phyloP scores from a whole-genome alignment of 2,329 filamentous ascomycete species.

The Venturia nashicola region DNA sequence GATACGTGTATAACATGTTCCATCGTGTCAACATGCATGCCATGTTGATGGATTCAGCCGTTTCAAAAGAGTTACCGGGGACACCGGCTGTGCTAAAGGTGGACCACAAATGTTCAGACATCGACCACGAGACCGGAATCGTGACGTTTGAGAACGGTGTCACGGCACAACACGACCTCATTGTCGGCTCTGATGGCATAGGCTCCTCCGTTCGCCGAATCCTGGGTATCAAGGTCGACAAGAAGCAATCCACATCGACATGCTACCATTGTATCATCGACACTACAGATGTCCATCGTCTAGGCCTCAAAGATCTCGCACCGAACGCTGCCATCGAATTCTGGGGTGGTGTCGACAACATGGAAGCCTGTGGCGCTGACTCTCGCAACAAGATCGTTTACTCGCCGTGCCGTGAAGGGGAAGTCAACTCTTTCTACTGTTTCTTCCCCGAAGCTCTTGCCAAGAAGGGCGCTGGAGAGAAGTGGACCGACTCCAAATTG shows the following conservation, averaged over 20 bases:
- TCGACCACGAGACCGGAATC: constrained; percentile 12
- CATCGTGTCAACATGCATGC: neutral
- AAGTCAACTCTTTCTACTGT: constrained; percentile 56
- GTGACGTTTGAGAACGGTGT: constrained; percentile 43
- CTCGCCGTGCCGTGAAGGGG: constrained; percentile 54
- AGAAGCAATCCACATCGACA: constrained; percentile 45
- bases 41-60: neutral
- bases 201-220: constrained; percentile 51
- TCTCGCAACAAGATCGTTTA: constrained; percentile 56
- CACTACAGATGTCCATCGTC: constrained; percentile 46
- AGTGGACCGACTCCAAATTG: constrained; percentile 46
- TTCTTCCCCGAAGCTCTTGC: constrained; percentile 45
- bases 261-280: constrained; percentile 54
- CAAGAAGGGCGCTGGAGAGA: constrained; percentile 47
- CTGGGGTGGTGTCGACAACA: constrained; percentile 51
- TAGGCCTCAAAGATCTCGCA: constrained; percentile 52
- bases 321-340: constrained; percentile 51
- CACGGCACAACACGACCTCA: constrained; percentile 41
- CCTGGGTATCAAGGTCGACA: constrained; percentile 49
- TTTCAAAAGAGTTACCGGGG: neutral
- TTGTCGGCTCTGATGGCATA: constrained; percentile 56
- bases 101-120: neutral
- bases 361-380: constrained; percentile 20
- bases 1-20: neutral
- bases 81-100: neutral